phyloP scores from a whole-genome alignment of 2,329 filamentous ascomycete genomes.

The Penicillium sp. region DNA sequence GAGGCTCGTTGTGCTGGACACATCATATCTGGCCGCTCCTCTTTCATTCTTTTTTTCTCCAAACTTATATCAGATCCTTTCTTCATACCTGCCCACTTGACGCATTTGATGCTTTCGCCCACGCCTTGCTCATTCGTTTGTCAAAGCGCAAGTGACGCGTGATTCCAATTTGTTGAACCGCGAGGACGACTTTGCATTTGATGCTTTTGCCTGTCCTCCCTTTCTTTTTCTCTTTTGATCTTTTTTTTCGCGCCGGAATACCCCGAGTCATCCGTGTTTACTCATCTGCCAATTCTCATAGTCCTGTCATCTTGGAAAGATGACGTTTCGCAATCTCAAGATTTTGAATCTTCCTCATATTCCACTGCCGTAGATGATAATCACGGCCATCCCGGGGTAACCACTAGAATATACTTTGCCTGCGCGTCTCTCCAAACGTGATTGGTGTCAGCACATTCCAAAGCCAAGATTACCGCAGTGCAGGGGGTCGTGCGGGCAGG shows the following conservation, averaged over 20 bases:
- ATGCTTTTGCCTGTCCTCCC: slow-evolving; percentile 15
- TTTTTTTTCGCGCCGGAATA: slow-evolving; percentile 30
- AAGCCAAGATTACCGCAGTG: slow-evolving; percentile 4
- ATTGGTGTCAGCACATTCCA: slow-evolving; percentile 21
- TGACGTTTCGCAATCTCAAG: slow-evolving; percentile 20
- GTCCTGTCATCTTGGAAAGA: slow-evolving; percentile 14
- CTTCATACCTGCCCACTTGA: background rate
- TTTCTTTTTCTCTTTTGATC: background rate
- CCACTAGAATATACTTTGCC: slow-evolving; percentile 6
- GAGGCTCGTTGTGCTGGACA: slow-evolving; percentile 24
- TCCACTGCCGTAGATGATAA: background rate
- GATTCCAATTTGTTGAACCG: slow-evolving; percentile 16
- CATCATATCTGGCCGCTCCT: slow-evolving; percentile 18
- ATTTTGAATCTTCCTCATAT: slow-evolving; percentile 7
- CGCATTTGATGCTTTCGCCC: background rate
- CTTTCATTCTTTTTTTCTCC: slow-evolving; percentile 16
- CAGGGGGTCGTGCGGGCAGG: slow-evolving; percentile 28
- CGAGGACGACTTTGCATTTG: slow-evolving; percentile 14
- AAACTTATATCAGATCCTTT: background rate
- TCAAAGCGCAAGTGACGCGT: slow-evolving; percentile 10
- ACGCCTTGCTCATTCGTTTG: background rate
- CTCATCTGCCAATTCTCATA: slow-evolving; percentile 12
- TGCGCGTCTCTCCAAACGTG: slow-evolving; percentile 8
- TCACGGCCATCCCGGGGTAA: background rate
- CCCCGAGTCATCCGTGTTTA: slow-evolving; percentile 30